Evolutionary conservation across 2,329 filamentous ascomycete species (phyloP).

Genomic region (Clarireedia paspali): DNA sequence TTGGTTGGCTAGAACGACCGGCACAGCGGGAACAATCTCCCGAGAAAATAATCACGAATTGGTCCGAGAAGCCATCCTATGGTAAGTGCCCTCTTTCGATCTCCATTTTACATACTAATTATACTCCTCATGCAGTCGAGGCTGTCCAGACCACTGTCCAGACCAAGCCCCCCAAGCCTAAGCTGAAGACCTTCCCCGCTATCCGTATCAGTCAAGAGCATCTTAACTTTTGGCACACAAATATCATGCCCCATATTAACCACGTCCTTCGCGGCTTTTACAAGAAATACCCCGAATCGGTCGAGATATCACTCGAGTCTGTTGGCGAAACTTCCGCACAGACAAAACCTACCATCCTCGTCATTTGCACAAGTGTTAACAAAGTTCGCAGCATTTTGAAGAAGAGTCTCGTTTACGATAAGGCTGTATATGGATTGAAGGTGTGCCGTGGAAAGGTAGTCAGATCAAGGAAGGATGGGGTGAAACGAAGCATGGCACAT

Average conservation of each 20-base stretch:
- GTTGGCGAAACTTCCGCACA: slow-evolving; percentile 61
- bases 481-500: slow-evolving; percentile 35
- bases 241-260: slow-evolving; percentile 66
- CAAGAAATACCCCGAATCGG: slow-evolving; percentile 65
- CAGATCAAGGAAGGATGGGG: slow-evolving; percentile 44
- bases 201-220: slow-evolving; percentile 50
- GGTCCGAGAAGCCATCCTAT: slow-evolving; percentile 19
- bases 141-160: slow-evolving; percentile 11
- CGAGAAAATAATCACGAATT: slow-evolving; percentile 5
- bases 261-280: slow-evolving; percentile 63
- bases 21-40: slow-evolving; percentile 12
- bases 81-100: slow-evolving; percentile 8
- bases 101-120: neutral
- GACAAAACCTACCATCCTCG: slow-evolving; percentile 64
- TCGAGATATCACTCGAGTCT: slow-evolving; percentile 70
- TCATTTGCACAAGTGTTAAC: slow-evolving; percentile 67
- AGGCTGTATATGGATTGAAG: slow-evolving; percentile 56
- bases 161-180: slow-evolving; percentile 29
- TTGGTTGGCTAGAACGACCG: slow-evolving; percentile 21
- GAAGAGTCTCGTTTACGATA: slow-evolving; percentile 63
- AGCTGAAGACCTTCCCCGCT: slow-evolving; percentile 52
- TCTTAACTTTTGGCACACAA: slow-evolving; percentile 64
- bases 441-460: slow-evolving; percentile 64
- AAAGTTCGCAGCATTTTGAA: slow-evolving; percentile 66
- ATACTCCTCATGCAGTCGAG: slow-evolving; percentile 8